Conservation (phyloP, 441 rosid genomes). For the Capsella rubella region DNA sequence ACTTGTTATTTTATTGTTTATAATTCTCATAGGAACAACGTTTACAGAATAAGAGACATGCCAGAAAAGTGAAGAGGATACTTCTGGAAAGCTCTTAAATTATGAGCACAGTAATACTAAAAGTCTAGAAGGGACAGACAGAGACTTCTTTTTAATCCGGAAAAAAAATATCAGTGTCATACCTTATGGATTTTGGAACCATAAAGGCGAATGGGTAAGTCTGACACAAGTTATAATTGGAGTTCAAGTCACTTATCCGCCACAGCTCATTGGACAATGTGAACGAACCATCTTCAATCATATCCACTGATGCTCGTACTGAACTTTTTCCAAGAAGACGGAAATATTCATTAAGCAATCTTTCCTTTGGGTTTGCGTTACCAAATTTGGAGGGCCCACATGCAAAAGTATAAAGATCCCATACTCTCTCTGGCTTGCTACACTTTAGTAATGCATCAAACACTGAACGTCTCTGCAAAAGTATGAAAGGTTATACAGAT, state of each 20-base stretch:
- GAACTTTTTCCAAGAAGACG: constrained; percentile 85
- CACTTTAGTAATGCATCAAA: constrained; percentile 70
- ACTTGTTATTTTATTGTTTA: constrained; percentile 36
- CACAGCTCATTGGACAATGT: constrained; percentile 76
- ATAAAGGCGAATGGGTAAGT: constrained; percentile 94
- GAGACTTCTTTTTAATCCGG: constrained; percentile 10
- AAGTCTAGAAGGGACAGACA: neutral
- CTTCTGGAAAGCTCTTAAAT: constrained; percentile 17
- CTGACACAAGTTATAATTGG: constrained; percentile 74
- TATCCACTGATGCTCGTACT: constrained; percentile 63
- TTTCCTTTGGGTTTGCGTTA: constrained; percentile 79
- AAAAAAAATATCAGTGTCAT: constrained; percentile 41
- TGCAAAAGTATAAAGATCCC: constrained; percentile 94
- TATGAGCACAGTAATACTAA: constrained; percentile 24
- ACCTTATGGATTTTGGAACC: constrained; percentile 90
- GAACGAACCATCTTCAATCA: constrained; percentile 84
- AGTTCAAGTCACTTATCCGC: constrained; percentile 85
- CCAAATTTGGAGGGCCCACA: constrained; percentile 78
- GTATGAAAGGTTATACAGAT: constrained; percentile 16
- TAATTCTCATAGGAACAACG: constrained; percentile 14
- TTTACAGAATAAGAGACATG: constrained; percentile 5
- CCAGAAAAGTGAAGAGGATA: constrained; percentile 20
- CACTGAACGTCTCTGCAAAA: constrained; percentile 76
- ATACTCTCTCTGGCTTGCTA: constrained; percentile 70
- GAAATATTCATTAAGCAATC: constrained; percentile 90